A percentile compares a stretch with the other conserved stretches of the same genome.
phyloP scores from a whole-genome alignment of 148 eudicot genomes.

The Cornus controversa region DNA sequence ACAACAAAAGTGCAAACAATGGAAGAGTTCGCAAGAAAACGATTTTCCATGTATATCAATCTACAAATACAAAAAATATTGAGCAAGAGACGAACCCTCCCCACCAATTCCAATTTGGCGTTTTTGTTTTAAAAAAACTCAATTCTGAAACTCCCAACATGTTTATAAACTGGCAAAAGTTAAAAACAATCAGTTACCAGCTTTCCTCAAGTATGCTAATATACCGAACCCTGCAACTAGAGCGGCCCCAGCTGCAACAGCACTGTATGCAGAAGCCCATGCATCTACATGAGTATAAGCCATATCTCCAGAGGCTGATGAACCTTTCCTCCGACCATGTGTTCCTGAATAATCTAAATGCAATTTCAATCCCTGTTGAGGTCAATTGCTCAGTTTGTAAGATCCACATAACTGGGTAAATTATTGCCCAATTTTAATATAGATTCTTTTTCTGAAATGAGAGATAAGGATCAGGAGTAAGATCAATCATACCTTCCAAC shows the following conservation, averaged over 20 bases:
- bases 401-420: conserved; percentile 2
- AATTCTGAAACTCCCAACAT: not conserved
- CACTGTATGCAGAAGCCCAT: conserved; percentile 77
- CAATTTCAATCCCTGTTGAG: conserved; percentile 68
- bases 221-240: conserved; percentile 84
- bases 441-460: not conserved
- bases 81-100: not conserved
- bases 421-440: not conserved
- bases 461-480: not conserved
- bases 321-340: conserved; percentile 42
- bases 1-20: no score
- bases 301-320: conserved; percentile 34
- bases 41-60: not conserved
- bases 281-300: conserved; percentile 73
- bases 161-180: not conserved
- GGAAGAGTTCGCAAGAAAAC: no score
- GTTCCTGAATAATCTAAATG: conserved; percentile 64
- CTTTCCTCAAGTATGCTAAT: conserved; percentile 70
- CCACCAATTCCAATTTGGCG: not conserved
- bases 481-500: conserved; percentile 72
- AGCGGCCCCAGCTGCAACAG: conserved; percentile 97
- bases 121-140: not conserved
- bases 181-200: conserved; percentile 24
- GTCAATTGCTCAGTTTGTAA: not conserved
- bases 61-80: not conserved